Percentiles rank a stretch among this genome's conserved stretches.
Conservation (phyloP, 371 early-diverging fungal genomes). For the Mortierella sp. region DNA sequence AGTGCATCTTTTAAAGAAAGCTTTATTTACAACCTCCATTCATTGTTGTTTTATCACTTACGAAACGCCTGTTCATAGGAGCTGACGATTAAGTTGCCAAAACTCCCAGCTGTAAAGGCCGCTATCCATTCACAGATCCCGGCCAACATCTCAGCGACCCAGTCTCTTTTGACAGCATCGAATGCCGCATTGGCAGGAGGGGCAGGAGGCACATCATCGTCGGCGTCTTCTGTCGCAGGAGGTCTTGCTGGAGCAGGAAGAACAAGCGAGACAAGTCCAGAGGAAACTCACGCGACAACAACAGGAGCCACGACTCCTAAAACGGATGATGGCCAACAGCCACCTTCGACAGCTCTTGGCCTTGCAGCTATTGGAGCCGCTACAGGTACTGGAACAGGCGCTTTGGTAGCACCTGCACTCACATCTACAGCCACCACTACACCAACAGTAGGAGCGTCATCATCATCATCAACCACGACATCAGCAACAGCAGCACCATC, state of each 20-base stretch:
- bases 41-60: not conserved
- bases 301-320: not conserved
- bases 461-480: not conserved
- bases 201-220: not conserved
- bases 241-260: not conserved
- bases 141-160: slow-evolving; percentile 5
- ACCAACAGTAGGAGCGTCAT: not conserved
- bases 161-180: not conserved
- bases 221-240: slow-evolving; percentile 10
- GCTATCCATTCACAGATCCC: slow-evolving; percentile 48
- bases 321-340: slow-evolving; percentile 12
- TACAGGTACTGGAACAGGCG: slow-evolving; percentile 1
- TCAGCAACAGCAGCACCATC: not conserved
- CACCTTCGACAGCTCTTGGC: slow-evolving; percentile 1
- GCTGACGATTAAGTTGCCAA: slow-evolving; percentile 48
- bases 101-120: slow-evolving; percentile 43
- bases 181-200: not conserved
- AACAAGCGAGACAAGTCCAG: not conserved
- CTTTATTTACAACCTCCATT: not conserved
- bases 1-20: not conserved
- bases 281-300: slow-evolving; percentile 1
- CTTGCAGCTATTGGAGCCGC: not conserved
- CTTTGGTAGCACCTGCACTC: not conserved
- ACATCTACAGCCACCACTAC: not conserved
- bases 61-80: slow-evolving; percentile 16